Evolutionary conservation across 768 basidiomycete genomes (phyloP).

Genomic region (Astraeus odoratus): DNA sequence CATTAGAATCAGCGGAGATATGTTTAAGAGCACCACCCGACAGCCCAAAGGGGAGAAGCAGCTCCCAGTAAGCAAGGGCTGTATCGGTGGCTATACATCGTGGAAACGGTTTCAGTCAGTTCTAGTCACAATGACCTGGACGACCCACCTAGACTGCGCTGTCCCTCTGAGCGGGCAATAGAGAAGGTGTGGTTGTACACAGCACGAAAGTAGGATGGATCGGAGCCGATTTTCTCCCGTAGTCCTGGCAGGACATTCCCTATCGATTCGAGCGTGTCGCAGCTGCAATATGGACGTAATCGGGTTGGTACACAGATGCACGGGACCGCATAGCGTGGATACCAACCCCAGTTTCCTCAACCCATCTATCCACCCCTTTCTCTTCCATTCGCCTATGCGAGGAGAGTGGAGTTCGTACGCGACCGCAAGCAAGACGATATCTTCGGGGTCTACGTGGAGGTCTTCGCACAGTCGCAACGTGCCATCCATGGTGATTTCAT

Average conservation of each 20-base stretch:
- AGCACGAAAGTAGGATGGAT: conserved; percentile 62
- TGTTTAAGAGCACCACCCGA: conserved; percentile 56
- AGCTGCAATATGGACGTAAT: conserved; percentile 30
- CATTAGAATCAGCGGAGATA: neutral
- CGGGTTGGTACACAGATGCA: conserved; percentile 1
- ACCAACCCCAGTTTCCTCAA: conserved; percentile 70
- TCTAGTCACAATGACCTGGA: neutral
- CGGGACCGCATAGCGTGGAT: neutral
- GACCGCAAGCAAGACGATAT: conserved; percentile 74
- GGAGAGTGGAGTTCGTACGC: conserved; percentile 80
- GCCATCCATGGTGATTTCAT: conserved; percentile 69
- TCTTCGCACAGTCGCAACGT: conserved; percentile 74
- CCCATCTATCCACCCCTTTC: conserved; percentile 69
- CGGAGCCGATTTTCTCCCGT: conserved; percentile 51
- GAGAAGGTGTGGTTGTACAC: conserved; percentile 81
- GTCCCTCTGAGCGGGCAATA: conserved; percentile 69
- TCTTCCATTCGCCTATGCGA: conserved; percentile 62
- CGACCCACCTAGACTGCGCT: conserved; percentile 67
- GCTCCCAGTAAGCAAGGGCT: conserved; percentile 69
- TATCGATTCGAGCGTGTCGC: conserved; percentile 62
- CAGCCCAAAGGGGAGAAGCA: conserved; percentile 71
- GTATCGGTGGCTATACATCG: conserved; percentile 49
- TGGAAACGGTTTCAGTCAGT: conserved; percentile 1
- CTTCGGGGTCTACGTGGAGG: conserved; percentile 64
- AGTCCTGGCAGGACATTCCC: conserved; percentile 46